Percentiles rank a stretch among this genome's conserved stretches.
Conservation (phyloP, 305 asterid species). For the Solanum hybrid region DNA sequence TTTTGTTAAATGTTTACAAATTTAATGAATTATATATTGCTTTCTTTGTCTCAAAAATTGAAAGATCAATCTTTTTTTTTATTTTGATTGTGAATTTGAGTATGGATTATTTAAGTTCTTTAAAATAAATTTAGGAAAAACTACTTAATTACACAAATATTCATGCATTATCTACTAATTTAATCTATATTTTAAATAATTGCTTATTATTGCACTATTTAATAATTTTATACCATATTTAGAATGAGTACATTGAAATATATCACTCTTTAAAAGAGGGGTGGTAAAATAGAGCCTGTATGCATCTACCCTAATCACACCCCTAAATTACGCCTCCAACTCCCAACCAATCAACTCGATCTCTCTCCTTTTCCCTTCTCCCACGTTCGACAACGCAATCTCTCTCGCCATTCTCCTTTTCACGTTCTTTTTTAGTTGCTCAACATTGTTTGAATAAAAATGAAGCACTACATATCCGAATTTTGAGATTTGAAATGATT, state of each 20-base stretch:
- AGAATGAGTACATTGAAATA: no score
- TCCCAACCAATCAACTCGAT: background rate
- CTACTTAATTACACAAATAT: background rate
- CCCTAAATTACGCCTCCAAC: background rate
- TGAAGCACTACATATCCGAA: background rate
- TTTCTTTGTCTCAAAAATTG: no score
- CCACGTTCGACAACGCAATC: accelerated
- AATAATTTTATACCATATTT: no score
- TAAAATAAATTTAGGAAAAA: background rate
- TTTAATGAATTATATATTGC: background rate
- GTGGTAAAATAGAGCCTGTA: no score
- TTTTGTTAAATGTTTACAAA: background rate
- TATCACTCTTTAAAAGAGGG: background rate
- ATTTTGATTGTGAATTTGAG: background rate
- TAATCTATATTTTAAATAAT: no score
- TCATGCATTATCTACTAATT: background rate
- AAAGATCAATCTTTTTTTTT: no score
- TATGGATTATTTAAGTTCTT: background rate
- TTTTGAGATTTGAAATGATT: no score
- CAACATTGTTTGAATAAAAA: background rate
- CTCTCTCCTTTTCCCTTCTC: background rate
- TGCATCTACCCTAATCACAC: background rate
- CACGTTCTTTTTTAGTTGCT: background rate
- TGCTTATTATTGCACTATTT: background rate
- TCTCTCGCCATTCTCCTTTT: background rate